phyloP scores from a whole-genome alignment of 2,329 filamentous ascomycete species.

The Byssochlamys sp. region DNA sequence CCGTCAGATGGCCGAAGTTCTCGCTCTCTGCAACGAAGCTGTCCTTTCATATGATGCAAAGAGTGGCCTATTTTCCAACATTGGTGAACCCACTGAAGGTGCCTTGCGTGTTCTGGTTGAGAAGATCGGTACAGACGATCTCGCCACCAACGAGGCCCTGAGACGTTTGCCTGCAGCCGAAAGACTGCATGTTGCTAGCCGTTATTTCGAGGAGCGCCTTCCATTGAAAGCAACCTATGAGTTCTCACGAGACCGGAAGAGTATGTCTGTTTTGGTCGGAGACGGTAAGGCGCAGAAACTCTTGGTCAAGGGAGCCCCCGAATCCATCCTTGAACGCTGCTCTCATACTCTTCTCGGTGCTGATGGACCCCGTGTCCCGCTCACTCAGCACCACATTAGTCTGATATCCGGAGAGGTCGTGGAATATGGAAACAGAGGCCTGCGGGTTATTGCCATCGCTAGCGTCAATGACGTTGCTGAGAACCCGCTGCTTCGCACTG shows the following conservation, averaged over 20 bases:
- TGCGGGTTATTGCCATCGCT: slow-evolving; percentile 89
- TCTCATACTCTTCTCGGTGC: slow-evolving; percentile 68
- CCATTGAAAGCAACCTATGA: slow-evolving; percentile 79
- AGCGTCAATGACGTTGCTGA: slow-evolving; percentile 66
- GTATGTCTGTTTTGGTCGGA: slow-evolving; percentile 90
- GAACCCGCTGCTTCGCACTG: slow-evolving; percentile 60
- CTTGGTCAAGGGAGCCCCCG: slow-evolving; percentile 90
- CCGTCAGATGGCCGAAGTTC: slow-evolving; percentile 62
- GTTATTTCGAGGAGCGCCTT: slow-evolving; percentile 68
- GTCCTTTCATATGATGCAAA: slow-evolving; percentile 72
- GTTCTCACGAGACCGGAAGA: slow-evolving; percentile 95
- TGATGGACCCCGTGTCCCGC: slow-evolving; percentile 64
- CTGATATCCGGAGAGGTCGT: slow-evolving; percentile 70
- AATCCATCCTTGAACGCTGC: slow-evolving; percentile 88
- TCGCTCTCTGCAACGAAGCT: slow-evolving; percentile 79
- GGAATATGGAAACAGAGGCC: slow-evolving; percentile 81
- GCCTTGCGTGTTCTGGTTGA: slow-evolving; percentile 83
- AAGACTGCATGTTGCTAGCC: slow-evolving; percentile 70
- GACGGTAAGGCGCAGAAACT: slow-evolving; percentile 63
- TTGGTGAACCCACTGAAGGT: slow-evolving; percentile 93
- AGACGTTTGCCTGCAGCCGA: slow-evolving; percentile 43
- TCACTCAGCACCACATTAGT: slow-evolving; percentile 59
- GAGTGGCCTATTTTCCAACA: slow-evolving; percentile 62
- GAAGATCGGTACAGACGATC: slow-evolving; percentile 79
- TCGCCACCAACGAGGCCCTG: slow-evolving; percentile 46